Base-by-base conservation (phyloP, 306 rosid genomes). In the Prunus davidiana region DNA sequence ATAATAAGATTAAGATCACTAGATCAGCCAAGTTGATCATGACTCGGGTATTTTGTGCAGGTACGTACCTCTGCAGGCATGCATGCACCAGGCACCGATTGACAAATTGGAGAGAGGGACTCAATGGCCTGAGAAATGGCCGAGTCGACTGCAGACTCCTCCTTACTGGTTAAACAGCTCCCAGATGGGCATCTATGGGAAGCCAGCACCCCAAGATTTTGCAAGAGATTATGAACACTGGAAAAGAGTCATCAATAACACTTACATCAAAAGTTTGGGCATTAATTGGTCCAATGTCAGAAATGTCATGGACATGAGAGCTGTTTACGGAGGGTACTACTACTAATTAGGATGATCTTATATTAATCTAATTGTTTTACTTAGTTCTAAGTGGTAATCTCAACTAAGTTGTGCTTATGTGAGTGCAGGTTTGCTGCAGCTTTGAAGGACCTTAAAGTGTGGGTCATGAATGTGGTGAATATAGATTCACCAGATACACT, bases 291-390 rank as follows among this genome's bases (percentile, higher is more conserved):
- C 90, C 64, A 79, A 85, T 6, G 90, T 94, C 76, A 90, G 97
- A 83, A 94, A 91, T 85, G 89, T 87, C 73, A 93, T 93, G 98
- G 97, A 93, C 79, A 91, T 88, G 98, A 87, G 96, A 77, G 89
- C 97, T 46, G 96, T 88, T 73, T 93, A 93, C 75, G 98, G 98
- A 38, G 98, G 98, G 98, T 91, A 11, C 70, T 50, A 11, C 70
- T 50, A 69, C 46, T 32, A 10, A 56, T 25, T 61, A 5, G 4
- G 10, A 27, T 27, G 10, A 61, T 13, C 30, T 61, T 61, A 7
- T 0, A 61, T 27, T 11, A 9, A n/a, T 56, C 27, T 20, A n/a
- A 56, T 9, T 27, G 30, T 22, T 20, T 30, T 30, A 63, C 67
- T 16, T 63, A 28, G 10, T 63, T 63, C 67, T 63, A 30, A 63